Base-by-base conservation (phyloP, 108 stramenopile genomes). In the Cyclotella baltica region DNA sequence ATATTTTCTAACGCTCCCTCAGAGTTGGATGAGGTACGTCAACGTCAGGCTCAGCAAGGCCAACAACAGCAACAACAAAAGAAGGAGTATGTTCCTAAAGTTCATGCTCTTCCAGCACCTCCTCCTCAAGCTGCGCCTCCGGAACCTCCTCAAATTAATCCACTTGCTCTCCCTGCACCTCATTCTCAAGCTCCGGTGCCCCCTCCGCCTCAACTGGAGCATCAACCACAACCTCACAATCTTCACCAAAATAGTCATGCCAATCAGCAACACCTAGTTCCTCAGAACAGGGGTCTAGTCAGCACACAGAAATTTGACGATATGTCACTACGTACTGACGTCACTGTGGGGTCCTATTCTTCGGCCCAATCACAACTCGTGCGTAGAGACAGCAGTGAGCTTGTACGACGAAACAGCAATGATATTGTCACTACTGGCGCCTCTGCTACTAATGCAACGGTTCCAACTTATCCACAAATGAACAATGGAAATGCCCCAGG, bases 11-110 rank as follows among this genome's bases (percentile, higher is more conserved):
- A 62, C 58, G 70, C 62, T 31, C 77, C 77, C 5, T 72, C 70
- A 22, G 77, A 78, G 50, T 66, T 78, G 43, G 38, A 53, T 48
- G 77, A 78, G 40, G 63, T 40, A n/a, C 71, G 63, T 48, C 50
- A 56, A 33, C 55, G 46, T 5, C 64, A 38, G 27, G 27, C 46
- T 65, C 36, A 58, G 30, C 35, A n/a, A n/a, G n/a, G n/a, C n/a
- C n/a, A n/a, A n/a, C n/a, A 35, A 25, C 55, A 53, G 35, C 37
- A 50, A 62, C 59, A 52, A 15, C 56, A 40, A 25, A 18, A 40
- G 18, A 27, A 61, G 29, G 28, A 11, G 71, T 20, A 55, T 29
- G 20, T n/a, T n/a, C n/a, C n/a, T n/a, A n/a, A n/a, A n/a, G n/a
- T n/a, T n/a, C n/a, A n/a, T n/a, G n/a, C n/a, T n/a, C n/a, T n/a